Percentiles rank a stretch among this genome's conserved stretches.
Conservation (phyloP, 148 eudicot species). For the Beta vulgaris region DNA sequence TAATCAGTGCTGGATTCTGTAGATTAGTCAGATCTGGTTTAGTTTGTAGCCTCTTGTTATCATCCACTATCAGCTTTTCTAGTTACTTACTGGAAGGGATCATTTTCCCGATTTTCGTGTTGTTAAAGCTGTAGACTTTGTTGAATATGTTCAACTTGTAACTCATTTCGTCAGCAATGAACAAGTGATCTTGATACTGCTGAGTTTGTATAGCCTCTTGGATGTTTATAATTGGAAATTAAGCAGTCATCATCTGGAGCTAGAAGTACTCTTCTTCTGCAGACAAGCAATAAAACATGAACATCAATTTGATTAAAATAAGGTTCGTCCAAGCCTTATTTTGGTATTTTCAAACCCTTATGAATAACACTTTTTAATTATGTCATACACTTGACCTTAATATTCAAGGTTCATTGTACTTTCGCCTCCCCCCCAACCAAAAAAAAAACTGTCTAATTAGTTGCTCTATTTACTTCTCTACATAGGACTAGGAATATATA, state of each 20-base stretch:
- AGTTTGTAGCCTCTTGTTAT: slow-evolving; percentile 11
- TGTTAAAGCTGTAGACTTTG: background rate
- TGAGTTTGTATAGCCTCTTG: background rate
- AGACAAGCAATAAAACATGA: too few species aligned
- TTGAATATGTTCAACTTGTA: slow-evolving; percentile 11
- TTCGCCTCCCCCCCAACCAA: too few species aligned
- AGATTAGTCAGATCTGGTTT: slow-evolving; percentile 7
- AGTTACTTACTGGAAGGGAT: background rate
- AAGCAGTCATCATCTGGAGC: background rate
- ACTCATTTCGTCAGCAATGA: background rate
- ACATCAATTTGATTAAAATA: too few species aligned
- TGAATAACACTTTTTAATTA: too few species aligned
- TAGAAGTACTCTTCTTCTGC: background rate
- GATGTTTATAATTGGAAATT: too few species aligned
- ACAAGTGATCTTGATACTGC: background rate
- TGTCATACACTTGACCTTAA: too few species aligned
- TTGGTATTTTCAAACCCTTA: too few species aligned
- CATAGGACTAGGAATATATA: too few species aligned
- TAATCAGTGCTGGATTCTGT: slow-evolving; percentile 18
- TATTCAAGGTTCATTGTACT: too few species aligned
- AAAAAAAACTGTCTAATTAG: too few species aligned
- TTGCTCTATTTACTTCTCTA: too few species aligned
- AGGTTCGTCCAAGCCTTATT: too few species aligned
- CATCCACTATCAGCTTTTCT: background rate
- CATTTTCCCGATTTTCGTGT: slow-evolving; percentile 2